Evolutionary conservation across 352 stramenopile genomes (phyloP).

Genomic region (Phytophthora agathidicida): DNA sequence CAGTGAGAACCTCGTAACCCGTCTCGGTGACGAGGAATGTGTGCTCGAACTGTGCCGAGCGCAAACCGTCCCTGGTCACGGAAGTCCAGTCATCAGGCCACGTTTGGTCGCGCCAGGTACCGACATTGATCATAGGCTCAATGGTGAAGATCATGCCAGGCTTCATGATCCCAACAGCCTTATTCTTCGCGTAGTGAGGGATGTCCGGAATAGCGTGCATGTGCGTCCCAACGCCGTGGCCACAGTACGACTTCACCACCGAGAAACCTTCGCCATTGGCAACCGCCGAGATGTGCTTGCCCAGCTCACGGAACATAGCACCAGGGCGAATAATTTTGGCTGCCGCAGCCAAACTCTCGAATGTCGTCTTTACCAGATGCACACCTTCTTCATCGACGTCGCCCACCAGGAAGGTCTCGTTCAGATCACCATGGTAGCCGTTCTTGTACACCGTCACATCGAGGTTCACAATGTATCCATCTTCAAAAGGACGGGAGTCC

Average conservation of each 20-base stretch:
- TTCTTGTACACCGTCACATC: constrained; percentile 97
- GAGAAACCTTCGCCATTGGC: constrained; percentile 89
- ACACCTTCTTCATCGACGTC: constrained; percentile 94
- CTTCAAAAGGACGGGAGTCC: constrained; percentile 93
- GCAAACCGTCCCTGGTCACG: constrained; percentile 94
- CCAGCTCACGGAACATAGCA: constrained; percentile 96
- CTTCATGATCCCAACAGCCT: constrained; percentile 97
- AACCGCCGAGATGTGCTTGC: constrained; percentile 92
- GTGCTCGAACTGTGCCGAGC: constrained; percentile 97
- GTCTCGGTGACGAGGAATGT: constrained; percentile 98
- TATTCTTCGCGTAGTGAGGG: constrained; percentile 99
- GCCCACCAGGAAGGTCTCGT: constrained; percentile 98
- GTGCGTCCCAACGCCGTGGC: constrained; percentile 96
- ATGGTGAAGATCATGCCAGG: constrained; percentile 98
- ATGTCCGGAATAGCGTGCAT: constrained; percentile 98
- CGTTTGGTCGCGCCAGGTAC: constrained; percentile 84
- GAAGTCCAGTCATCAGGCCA: constrained; percentile 99
- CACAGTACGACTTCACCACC: constrained; percentile 97
- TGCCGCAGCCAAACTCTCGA: constrained; percentile 91
- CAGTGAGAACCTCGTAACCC: constrained; percentile 97
- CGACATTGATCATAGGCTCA: constrained; percentile 99
- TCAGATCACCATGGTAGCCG: constrained; percentile 98
- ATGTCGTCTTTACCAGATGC: constrained; percentile 93
- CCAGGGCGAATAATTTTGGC: constrained; percentile 92
- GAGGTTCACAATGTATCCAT: constrained; percentile 99